Base-by-base conservation (phyloP, 2,329 filamentous ascomycete genomes). In the Calonectria hongkongensis region DNA sequence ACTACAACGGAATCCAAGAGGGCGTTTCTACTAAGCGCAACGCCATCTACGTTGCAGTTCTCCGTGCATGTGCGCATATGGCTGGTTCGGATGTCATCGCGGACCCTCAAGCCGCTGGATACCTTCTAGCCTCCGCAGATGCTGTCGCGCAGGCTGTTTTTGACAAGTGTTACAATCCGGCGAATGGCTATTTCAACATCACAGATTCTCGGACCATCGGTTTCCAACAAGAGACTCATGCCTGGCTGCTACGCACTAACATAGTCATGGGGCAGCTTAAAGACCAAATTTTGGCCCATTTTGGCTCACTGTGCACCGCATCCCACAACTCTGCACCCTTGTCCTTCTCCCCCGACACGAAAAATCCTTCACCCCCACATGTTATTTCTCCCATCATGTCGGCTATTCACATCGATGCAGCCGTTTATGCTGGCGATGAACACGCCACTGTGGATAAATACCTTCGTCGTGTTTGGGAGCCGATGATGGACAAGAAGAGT, bases 361-460 rank as follows among this genome's bases (percentile, higher is more conserved):
- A n/a, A 18, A 28, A 63, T 36, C 45, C 43, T 16, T 43, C 56
- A 28, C 54, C 43, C 2, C 67, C 47, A 9, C 54, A 30, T 4
- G 50, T 70, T 15, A 68, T 70, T 47, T 70, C 68, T 16, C 60
- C 68, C 13, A 60, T 60, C 39, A 70, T 70, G 60, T 48, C 68
- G 7, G 50, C 68, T 5, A 64, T 66, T 10, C 60, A 70, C 27
- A 36, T 58, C 18, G 39, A 64, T 41, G 45, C 48, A 7, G 60
- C 50, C 1, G 68, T 58, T 1, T 5, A 65, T 13, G 60, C 68
- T 28, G 28, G 43, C 1, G 51, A 66, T 5, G 30, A 62, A 16
- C 62, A 70, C 41, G 16, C 39, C 3, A 41, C 13, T 5, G 36
- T 58, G 2, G 66, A 62, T 16, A 12, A 51, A 9, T 30, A 68